Conservation (phyloP, 305 asterid genomes). For the Ruellia speciosa region DNA sequence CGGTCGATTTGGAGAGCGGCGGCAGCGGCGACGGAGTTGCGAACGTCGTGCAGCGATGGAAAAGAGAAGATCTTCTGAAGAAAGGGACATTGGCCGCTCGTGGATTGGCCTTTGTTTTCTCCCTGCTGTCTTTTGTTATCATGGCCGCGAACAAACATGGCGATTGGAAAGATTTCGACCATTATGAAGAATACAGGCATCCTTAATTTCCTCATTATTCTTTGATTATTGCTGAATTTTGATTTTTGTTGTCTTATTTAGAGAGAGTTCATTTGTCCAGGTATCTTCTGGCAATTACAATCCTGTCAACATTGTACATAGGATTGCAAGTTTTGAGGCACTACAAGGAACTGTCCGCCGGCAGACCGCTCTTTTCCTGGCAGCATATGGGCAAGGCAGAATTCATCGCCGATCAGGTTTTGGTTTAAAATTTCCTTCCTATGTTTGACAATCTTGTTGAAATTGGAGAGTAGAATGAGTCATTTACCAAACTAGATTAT, state of each 20-base stretch:
- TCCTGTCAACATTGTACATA: constrained; percentile 57
- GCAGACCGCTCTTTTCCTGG: constrained; percentile 27
- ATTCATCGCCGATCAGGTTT: constrained; percentile 70
- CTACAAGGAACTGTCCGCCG: constrained; percentile 36
- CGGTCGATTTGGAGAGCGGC: constrained; percentile 41
- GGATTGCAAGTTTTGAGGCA: constrained; percentile 45
- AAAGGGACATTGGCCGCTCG: constrained; percentile 36
- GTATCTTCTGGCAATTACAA: constrained; percentile 51
- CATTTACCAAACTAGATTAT: too few species aligned
- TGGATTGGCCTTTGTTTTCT: constrained; percentile 38
- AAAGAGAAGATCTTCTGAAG: constrained; percentile 49
- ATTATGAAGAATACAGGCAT: constrained; percentile 58
- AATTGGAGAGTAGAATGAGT: too few species aligned
- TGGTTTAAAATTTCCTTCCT: neutral
- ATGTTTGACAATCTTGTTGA: neutral
- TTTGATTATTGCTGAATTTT: neutral
- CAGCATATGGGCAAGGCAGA: constrained; percentile 29
- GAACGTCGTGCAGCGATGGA: constrained; percentile 44
- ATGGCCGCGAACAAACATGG: constrained; percentile 71
- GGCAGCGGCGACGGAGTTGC: constrained; percentile 27
- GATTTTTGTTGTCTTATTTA: neutral
- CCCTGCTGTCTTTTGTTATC: constrained; percentile 57
- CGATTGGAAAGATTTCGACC: constrained; percentile 46
- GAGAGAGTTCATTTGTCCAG: constrained; percentile 20
- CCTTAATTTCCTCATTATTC: too few species aligned